Evolutionary conservation across 2,329 filamentous ascomycete genomes (phyloP), one percentile per base, ranked within the genome.

Genomic region (Pseudogymnoascus sp.): DNA sequence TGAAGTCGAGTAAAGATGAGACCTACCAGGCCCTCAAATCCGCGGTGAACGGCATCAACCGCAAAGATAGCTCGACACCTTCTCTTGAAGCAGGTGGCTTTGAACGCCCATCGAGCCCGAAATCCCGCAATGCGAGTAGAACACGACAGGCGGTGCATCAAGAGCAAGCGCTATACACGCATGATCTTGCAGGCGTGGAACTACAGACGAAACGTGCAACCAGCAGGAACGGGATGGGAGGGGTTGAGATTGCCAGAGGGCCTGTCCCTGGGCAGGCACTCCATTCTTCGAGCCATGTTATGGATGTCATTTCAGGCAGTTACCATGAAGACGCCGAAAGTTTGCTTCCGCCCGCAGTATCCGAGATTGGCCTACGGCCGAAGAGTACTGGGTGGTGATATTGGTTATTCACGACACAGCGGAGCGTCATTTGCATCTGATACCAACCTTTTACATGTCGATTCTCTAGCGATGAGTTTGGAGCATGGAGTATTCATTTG

Each of bases 111-210:
- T 40, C 25, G 2, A 25, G 35, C 33, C 44, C 63, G 3, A 62
- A 64, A 31, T 59, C 63, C 21, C 59, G 40, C 7, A 64, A 44
- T 64, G 59, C 59, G 18, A 62, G 42, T 42, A 44, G 47, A n/a
- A 64, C 16, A 12, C 28, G 60, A 0, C 31, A 64, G 14, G 18
- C 21, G 2, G 25, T 16, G 5, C n/a, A 47, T 18, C 42, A 64
- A 12, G 44, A 56, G 31, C 28, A 23, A 33, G 42, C 23, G 12
- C 21, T 62, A 25, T 18, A 59, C 10, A 35, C 60, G 4, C 60
- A 64, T 25, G 21, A 64, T 11, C 59, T 40, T 18, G 59, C 33
- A 16, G 33, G 33, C 25, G 33, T 25, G 18, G 21, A 38, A 25
- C 59, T 42, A 42, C 14, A n/a, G 4, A 38, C 18, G 18, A 40